phyloP scores from a whole-genome alignment of 2,329 filamentous ascomycete species.

The Trichoderma guizhouense region DNA sequence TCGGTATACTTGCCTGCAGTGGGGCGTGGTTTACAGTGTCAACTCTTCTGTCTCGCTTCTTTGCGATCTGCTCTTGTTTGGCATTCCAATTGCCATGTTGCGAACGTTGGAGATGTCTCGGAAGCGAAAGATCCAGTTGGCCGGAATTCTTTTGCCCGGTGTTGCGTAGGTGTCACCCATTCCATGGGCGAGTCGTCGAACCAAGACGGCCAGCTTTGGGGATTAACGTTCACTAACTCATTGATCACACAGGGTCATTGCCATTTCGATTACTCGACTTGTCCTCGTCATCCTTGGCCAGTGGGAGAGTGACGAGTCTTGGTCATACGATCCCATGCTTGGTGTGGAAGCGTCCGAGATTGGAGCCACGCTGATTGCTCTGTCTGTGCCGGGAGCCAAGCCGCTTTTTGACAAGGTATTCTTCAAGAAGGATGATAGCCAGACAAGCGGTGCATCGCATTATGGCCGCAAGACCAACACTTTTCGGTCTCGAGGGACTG shows the following conservation, averaged over 20 bases:
- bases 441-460: constrained; percentile 25
- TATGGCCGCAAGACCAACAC: constrained; percentile 24
- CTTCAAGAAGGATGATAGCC: constrained; percentile 25
- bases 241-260: constrained; percentile 42
- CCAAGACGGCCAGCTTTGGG: neutral
- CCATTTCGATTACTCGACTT: constrained; percentile 46
- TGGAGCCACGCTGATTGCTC: constrained; percentile 47
- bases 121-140: constrained; percentile 46
- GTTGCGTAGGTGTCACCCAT: constrained; percentile 37
- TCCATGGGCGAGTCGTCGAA: no score
- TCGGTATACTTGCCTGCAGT: constrained; percentile 44
- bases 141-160: constrained; percentile 47
- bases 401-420: constrained; percentile 41
- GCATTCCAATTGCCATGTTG: constrained; percentile 48
- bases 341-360: constrained; percentile 50
- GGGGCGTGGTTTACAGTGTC: constrained; percentile 50
- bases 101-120: constrained; percentile 41
- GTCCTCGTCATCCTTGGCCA: constrained; percentile 47
- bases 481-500: constrained; percentile 27
- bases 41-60: constrained; percentile 48
- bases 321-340: constrained; percentile 50
- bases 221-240: neutral
- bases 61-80: constrained; percentile 49
- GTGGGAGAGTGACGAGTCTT: constrained; percentile 46
- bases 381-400: constrained; percentile 50